These are phyloP conservation scores for Pythium phragmitis DNA, from an alignment of 352 stramenopile species.

Conservation along the genomic window DNA sequence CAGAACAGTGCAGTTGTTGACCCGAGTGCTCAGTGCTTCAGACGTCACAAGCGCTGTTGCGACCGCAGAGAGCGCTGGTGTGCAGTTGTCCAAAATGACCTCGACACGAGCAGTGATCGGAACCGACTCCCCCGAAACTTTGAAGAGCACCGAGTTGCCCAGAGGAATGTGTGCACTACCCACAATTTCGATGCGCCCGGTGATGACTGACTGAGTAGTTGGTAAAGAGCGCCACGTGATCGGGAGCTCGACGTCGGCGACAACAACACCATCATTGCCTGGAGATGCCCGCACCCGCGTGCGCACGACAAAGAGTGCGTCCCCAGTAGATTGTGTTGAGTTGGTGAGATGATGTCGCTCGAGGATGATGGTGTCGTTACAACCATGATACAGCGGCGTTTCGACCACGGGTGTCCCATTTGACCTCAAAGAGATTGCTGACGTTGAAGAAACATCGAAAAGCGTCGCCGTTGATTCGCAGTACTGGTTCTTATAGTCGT, in stretches of 20 bases:
- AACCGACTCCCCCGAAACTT: background rate
- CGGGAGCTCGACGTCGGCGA: slow-evolving; percentile 23
- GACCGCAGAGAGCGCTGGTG: background rate
- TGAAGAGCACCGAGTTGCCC: background rate
- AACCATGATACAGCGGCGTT: slow-evolving; percentile 2
- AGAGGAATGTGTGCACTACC: slow-evolving; percentile 7
- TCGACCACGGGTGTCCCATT: background rate
- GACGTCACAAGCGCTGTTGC: background rate
- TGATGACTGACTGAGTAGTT: background rate
- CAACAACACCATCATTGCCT: background rate
- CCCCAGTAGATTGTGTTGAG: background rate
- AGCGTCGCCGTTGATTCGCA: slow-evolving; percentile 7
- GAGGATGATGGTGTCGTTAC: slow-evolving; percentile 13
- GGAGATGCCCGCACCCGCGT: background rate
- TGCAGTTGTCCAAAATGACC: slow-evolving; percentile 15
- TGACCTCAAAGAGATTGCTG: background rate
- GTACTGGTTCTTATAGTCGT: background rate
- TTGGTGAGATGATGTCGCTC: background rate
- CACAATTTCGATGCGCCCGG: slow-evolving; percentile 1
- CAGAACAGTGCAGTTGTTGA: slow-evolving; percentile 20
- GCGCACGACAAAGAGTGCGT: slow-evolving; percentile 1
- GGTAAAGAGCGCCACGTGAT: slow-evolving; percentile 24
- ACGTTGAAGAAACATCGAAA: background rate
- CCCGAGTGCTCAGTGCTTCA: background rate
- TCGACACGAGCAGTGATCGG: background rate